These are phyloP conservation scores for Speleostelium caveatum DNA, from an alignment of 78 protist genomes.

Conservation along the genomic window DNA sequence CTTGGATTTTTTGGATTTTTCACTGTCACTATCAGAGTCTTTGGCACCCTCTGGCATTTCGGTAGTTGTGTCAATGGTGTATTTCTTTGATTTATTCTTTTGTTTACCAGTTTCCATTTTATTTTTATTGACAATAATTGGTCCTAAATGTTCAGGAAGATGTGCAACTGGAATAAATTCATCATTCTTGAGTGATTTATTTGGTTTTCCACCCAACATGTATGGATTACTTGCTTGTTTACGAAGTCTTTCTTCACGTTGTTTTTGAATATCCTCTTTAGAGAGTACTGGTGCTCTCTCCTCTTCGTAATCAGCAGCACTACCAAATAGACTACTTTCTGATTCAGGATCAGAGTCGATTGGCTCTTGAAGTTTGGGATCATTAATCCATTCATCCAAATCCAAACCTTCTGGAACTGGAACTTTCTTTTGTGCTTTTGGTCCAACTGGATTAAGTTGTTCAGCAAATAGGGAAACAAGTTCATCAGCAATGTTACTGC, in stretches of 20 bases:
- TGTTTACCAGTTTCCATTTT: background rate
- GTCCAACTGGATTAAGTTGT: conserved; percentile 91
- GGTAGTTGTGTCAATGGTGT: conserved; percentile 45
- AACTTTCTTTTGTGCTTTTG: conserved; percentile 92
- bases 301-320: background rate
- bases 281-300: background rate
- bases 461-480: conserved; percentile 79
- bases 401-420: conserved; percentile 85
- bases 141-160: conserved; percentile 30
- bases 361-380: conserved; percentile 61
- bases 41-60: conserved; percentile 79
- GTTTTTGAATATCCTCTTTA: conserved; percentile 31
- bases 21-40: conserved; percentile 57
- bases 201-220: conserved; percentile 45
- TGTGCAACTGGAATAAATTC: conserved; percentile 42
- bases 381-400: conserved; percentile 80
- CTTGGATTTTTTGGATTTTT: conserved; percentile 1
- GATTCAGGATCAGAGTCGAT: conserved; percentile 17
- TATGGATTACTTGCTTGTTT: conserved; percentile 57
- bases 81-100: background rate
- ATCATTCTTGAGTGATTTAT: background rate
- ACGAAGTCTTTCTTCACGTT: conserved; percentile 48
- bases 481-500: conserved; percentile 50
- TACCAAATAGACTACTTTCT: background rate
- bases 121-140: conserved; percentile 27